Conservation (phyloP, 176 grass and related monocot species). For the Cenchrus purpureus region DNA sequence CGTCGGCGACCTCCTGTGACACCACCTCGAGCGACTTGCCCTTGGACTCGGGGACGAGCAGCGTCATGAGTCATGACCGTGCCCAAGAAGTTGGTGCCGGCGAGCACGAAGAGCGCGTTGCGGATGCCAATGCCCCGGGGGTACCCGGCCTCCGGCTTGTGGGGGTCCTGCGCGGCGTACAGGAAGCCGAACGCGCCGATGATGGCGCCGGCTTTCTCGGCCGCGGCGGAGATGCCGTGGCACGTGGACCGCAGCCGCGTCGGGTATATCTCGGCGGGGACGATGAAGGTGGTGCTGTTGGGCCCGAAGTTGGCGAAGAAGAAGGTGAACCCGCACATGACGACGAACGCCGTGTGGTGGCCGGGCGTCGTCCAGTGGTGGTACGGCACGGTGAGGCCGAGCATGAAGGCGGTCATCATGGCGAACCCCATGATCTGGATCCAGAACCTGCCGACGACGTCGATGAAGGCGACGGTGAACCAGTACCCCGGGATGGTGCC, state of each 20-base stretch:
- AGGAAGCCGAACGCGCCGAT: slow-evolving; percentile 54
- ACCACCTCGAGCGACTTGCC: slow-evolving; percentile 18
- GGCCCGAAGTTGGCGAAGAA: slow-evolving; percentile 81
- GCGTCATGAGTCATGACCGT: background rate
- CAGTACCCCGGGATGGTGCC: slow-evolving; percentile 48
- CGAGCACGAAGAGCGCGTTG: slow-evolving; percentile 25
- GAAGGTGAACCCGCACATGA: slow-evolving; percentile 63
- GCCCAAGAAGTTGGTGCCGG: slow-evolving; percentile 1
- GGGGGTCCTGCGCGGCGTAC: slow-evolving; percentile 43
- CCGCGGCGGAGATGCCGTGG: slow-evolving; percentile 57
- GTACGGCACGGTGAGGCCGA: slow-evolving; percentile 56
- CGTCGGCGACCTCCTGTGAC: background rate
- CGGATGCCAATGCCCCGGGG: slow-evolving; percentile 7
- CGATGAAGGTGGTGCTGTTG: slow-evolving; percentile 70
- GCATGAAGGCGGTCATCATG: slow-evolving; percentile 58
- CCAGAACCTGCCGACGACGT: slow-evolving; percentile 35
- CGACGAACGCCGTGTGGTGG: slow-evolving; percentile 53
- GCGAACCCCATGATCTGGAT: slow-evolving; percentile 55
- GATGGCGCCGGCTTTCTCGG: slow-evolving; percentile 55
- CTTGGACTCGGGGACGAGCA: slow-evolving; percentile 10
- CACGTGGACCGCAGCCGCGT: slow-evolving; percentile 56
- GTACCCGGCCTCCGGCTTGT: slow-evolving; percentile 17
- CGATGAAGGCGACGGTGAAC: slow-evolving; percentile 49
- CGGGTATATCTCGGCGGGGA: slow-evolving; percentile 66
- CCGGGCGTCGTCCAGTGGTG: slow-evolving; percentile 48